Conservation (phyloP, 257 asterid genomes). For the Nicotiana sylvestris region DNA sequence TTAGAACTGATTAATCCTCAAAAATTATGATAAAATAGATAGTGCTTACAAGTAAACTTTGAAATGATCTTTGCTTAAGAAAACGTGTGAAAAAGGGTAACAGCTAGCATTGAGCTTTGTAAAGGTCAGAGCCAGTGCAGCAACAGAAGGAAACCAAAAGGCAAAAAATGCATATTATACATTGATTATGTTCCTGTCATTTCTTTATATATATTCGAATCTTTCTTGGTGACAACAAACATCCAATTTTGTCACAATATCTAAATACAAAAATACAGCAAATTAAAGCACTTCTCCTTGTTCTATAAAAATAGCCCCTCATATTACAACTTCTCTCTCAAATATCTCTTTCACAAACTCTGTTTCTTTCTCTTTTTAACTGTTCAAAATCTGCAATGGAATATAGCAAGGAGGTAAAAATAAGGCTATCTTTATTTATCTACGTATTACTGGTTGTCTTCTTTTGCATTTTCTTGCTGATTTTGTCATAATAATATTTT, state of each 20-base stretch:
- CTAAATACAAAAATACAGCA: not conserved
- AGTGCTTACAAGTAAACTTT: too few relatives aligned
- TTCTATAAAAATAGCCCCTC: not conserved
- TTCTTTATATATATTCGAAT: not conserved
- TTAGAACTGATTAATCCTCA: too few relatives aligned
- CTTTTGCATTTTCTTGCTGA: not conserved
- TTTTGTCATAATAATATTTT: not conserved
- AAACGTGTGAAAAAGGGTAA: too few relatives aligned
- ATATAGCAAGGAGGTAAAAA: constrained; percentile 1
- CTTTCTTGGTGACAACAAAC: not conserved
- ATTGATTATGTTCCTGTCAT: not conserved
- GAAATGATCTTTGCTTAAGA: too few relatives aligned
- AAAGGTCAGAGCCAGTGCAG: too few relatives aligned
- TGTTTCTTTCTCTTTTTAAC: not conserved
- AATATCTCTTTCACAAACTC: not conserved
- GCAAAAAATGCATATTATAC: too few relatives aligned
- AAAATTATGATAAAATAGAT: too few relatives aligned
- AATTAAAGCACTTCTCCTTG: not conserved
- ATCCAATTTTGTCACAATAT: not conserved
- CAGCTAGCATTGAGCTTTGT: too few relatives aligned
- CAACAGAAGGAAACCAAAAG: too few relatives aligned
- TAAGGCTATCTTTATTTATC: not conserved
- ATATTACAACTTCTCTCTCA: not conserved
- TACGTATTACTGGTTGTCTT: not conserved
- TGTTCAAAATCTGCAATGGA: not conserved